phyloP scores from a whole-genome alignment of 2,329 filamentous ascomycete genomes.

The Graphilbum fragrans region DNA sequence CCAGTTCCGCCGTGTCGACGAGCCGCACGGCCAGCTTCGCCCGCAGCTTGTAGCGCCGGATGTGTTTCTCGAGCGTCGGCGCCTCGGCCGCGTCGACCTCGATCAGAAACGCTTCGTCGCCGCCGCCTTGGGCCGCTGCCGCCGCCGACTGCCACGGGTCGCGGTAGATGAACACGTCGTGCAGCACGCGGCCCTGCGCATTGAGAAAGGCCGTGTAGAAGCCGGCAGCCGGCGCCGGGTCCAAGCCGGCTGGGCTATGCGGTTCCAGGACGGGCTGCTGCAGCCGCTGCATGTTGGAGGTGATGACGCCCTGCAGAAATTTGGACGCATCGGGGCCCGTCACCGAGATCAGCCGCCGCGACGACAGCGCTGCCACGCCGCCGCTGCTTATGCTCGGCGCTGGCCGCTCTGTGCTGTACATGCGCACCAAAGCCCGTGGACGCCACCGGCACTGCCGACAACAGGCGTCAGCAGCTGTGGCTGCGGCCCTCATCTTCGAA shows the following conservation, averaged over 20 bases:
- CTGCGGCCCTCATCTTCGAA: no score
- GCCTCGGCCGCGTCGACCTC: constrained; percentile 68
- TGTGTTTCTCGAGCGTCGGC: constrained; percentile 51
- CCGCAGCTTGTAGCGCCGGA: constrained; percentile 77
- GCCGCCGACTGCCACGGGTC: constrained; percentile 22
- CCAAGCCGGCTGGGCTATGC: constrained; percentile 6
- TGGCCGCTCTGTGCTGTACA: no score
- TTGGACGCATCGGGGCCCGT: constrained; percentile 67
- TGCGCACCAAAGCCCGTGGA: background rate
- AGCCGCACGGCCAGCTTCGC: constrained; percentile 62
- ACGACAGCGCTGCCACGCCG: constrained; percentile 47
- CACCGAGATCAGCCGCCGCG: constrained; percentile 68
- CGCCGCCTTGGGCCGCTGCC: background rate
- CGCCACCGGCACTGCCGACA: background rate
- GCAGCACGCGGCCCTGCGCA: constrained; percentile 69
- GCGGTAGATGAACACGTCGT: constrained; percentile 86
- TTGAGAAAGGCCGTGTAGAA: constrained; percentile 81
- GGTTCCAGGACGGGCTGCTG: constrained; percentile 17
- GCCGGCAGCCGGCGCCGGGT: constrained; percentile 26
- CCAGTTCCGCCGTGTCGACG: constrained; percentile 51
- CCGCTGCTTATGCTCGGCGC: background rate
- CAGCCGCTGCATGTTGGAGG: constrained; percentile 47
- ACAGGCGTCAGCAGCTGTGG: no score
- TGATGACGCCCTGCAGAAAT: constrained; percentile 82
- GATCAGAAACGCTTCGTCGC: constrained; percentile 51